Conservation (phyloP, 2,329 filamentous ascomycete species). For the Apiospora phragmitis region DNA sequence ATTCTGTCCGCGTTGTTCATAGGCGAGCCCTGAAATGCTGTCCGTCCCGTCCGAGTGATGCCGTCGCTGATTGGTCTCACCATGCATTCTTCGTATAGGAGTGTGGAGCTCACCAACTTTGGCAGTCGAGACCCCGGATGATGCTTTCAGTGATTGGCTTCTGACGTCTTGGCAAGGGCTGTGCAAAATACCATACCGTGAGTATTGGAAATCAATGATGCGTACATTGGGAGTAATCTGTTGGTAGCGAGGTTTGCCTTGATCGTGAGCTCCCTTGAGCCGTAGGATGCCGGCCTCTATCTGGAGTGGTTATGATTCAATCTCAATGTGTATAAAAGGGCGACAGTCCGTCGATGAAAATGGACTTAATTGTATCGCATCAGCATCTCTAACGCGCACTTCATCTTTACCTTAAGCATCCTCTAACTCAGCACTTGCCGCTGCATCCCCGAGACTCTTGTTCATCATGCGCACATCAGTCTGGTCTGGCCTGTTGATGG, state of each 20-base stretch:
- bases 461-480: constrained; percentile 12
- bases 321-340: constrained; percentile 6
- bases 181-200: background rate
- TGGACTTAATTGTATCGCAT: background rate
- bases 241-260: background rate
- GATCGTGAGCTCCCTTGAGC: background rate
- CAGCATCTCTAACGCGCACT: background rate
- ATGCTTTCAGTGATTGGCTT: constrained; percentile 9
- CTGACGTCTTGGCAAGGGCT: constrained; percentile 11
- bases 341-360: background rate
- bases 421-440: background rate
- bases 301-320: background rate
- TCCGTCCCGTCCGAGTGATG: background rate
- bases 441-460: background rate
- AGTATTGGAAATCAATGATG: constrained; percentile 5
- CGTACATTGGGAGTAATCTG: background rate
- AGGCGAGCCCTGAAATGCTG: background rate
- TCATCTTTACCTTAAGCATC: background rate
- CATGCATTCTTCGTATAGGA: background rate
- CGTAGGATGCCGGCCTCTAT: background rate
- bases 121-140: background rate
- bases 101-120: constrained; percentile 7
- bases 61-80: background rate
- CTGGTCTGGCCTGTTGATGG: constrained; percentile 12
- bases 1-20: background rate